Evolutionary conservation across 78 protist species (phyloP).

Genomic region (Creolimax fragrantissima): DNA sequence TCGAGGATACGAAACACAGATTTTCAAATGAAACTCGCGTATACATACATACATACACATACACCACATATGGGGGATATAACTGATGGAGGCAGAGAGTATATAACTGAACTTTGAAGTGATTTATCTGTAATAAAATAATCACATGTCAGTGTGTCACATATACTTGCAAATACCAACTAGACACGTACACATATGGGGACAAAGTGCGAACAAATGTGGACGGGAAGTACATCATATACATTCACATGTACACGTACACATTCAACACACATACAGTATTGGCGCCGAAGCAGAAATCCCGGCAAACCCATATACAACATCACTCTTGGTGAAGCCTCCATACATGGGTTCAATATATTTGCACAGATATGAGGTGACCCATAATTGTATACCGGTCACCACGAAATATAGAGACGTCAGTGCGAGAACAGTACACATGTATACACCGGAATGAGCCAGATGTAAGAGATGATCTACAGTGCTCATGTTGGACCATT

Average conservation of each 20-base stretch:
- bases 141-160: too few species aligned
- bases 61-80: background rate
- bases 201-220: too few species aligned
- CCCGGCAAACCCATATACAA: slow-evolving; percentile 11
- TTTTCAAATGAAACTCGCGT: too few species aligned
- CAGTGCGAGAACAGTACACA: background rate
- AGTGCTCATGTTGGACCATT: background rate
- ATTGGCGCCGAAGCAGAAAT: slow-evolving; percentile 14
- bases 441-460: background rate
- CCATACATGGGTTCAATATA: background rate
- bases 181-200: too few species aligned
- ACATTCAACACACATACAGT: slow-evolving; percentile 1
- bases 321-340: background rate
- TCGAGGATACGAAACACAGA: too few species aligned
- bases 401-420: slow-evolving; percentile 20
- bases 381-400: slow-evolving; percentile 13
- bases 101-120: too few species aligned
- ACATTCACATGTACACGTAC: background rate
- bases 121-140: too few species aligned
- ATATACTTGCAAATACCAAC: too few species aligned
- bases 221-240: too few species aligned
- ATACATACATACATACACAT: too few species aligned
- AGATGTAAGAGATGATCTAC: background rate
- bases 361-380: slow-evolving; percentile 6
- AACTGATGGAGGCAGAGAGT: too few species aligned